These are phyloP conservation scores for Pythium insidiosum DNA, from an alignment of 352 stramenopile species.

Conservation along the genomic window DNA sequence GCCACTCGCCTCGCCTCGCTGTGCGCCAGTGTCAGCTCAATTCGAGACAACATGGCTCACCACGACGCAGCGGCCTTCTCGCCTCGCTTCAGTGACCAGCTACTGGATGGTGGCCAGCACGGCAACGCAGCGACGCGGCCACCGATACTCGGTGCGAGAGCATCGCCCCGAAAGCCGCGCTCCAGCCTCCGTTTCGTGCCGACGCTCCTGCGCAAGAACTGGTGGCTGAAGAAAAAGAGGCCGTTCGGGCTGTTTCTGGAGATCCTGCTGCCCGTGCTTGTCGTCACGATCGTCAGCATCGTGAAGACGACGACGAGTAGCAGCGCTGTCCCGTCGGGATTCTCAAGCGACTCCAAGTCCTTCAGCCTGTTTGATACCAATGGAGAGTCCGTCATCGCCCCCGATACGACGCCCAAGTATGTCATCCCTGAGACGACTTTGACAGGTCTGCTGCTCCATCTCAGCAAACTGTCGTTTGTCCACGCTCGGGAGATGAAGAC, in stretches of 20 bases:
- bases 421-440: slow-evolving; percentile 51
- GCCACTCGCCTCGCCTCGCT: too few relatives aligned
- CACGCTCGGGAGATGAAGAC: slow-evolving; percentile 14
- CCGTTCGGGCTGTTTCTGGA: slow-evolving; percentile 42
- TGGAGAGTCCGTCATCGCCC: slow-evolving; percentile 24
- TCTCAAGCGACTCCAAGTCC: slow-evolving; percentile 16
- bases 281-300: slow-evolving; percentile 48
- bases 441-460: slow-evolving; percentile 40
- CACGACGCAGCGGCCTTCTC: background rate
- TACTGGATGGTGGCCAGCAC: background rate
- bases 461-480: slow-evolving; percentile 29
- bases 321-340: slow-evolving; percentile 26
- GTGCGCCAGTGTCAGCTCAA: too few relatives aligned
- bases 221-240: slow-evolving; percentile 64
- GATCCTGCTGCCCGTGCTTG: slow-evolving; percentile 49
- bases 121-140: background rate
- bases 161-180: too few relatives aligned
- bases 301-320: slow-evolving; percentile 32
- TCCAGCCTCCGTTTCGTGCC: slow-evolving; percentile 30
- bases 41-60: background rate
- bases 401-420: slow-evolving; percentile 22
- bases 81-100: too few relatives aligned
- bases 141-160: background rate
- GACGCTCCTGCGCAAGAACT: slow-evolving; percentile 70
- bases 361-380: slow-evolving; percentile 36